Conservation (phyloP, 371 early-diverging fungal genomes). For the Amoeboradix gromovi region DNA sequence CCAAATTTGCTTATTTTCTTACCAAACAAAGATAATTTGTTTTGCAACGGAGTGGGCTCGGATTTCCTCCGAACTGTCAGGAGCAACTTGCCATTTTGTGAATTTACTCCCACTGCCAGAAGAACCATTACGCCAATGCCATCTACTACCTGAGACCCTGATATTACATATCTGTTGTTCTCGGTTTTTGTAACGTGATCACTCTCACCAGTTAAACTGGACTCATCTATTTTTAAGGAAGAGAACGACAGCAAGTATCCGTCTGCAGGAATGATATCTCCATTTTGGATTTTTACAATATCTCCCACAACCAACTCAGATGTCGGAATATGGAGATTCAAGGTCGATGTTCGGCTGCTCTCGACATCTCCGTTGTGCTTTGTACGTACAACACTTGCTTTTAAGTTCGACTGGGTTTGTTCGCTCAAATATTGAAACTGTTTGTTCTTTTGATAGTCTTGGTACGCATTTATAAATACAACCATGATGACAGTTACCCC, state of each 20-base stretch:
- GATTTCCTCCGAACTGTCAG: constrained; percentile 30
- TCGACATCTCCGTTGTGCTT: background rate
- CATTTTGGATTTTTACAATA: constrained; percentile 23
- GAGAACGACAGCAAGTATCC: constrained; percentile 43
- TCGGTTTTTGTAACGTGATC: constrained; percentile 40
- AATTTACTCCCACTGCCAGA: constrained; percentile 50
- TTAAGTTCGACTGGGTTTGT: background rate
- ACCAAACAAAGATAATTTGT: constrained; percentile 14
- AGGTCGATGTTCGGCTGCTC: background rate
- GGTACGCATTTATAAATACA: background rate
- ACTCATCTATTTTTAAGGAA: constrained; percentile 60
- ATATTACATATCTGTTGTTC: constrained; percentile 47
- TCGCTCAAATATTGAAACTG: background rate
- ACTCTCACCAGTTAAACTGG: constrained; percentile 66
- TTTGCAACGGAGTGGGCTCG: constrained; percentile 27
- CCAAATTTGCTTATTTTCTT: constrained; percentile 37
- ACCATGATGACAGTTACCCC: background rate
- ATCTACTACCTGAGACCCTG: constrained; percentile 61
- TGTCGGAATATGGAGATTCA: background rate
- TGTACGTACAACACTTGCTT: background rate
- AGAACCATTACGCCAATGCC: constrained; percentile 57
- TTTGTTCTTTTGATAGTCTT: background rate
- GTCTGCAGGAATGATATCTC: constrained; percentile 23
- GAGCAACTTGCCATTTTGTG: constrained; percentile 31
- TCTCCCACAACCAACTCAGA: constrained; percentile 61